Evolutionary conservation across 306 rosid genomes (phyloP), one percentile per base, ranked within the genome.

Genomic region (Astragalus glycyphyllos): DNA sequence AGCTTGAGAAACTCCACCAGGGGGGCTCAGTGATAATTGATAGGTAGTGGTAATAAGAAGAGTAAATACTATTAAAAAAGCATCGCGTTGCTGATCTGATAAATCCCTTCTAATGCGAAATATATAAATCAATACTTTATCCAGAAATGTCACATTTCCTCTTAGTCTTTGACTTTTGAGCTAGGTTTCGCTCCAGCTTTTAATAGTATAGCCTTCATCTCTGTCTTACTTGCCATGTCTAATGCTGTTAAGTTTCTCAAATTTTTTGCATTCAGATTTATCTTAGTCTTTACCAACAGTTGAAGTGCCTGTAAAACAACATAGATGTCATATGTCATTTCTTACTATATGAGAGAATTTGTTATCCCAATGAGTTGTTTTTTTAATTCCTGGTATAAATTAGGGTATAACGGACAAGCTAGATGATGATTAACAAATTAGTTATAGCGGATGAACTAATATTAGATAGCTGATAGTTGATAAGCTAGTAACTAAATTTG

Each of bases 181-280:
- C 58, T 57, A 4, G 17, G 6, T 46, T 3, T 12, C 3, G 70
- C 57, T 11, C 56, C 56, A 4, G 26, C 41, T 7, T 8, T 8
- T 8, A 3, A 12, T 45, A 80, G 57, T 31, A 61, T 32, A 11
- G 13, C 3, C 58, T 16, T 10, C 0, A 74, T 63, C 20, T 55
- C 38, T 32, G 45, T 12, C 8, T 12, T 14, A 5, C 31, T 10
- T 5, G 45, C 45, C 4, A n/a, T n/a, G n/a, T n/a, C n/a, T n/a
- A n/a, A n/a, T n/a, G n/a, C n/a, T n/a, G n/a, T n/a, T n/a, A n/a
- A 11, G 7, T 49, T 65, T 4, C 40, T 47, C 3, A 6, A 32
- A 51, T 80, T 68, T 41, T 47, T 68, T 0, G 54, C 72, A 4
- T 59, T 81, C 16, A 71, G 5, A 55, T 76, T 34, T 7, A 44